Percentiles rank a stretch among this genome's conserved stretches.
These are phyloP conservation scores for Escallonia rubra DNA, from an alignment of 129 eudicot species.

Conservation along the genomic window DNA sequence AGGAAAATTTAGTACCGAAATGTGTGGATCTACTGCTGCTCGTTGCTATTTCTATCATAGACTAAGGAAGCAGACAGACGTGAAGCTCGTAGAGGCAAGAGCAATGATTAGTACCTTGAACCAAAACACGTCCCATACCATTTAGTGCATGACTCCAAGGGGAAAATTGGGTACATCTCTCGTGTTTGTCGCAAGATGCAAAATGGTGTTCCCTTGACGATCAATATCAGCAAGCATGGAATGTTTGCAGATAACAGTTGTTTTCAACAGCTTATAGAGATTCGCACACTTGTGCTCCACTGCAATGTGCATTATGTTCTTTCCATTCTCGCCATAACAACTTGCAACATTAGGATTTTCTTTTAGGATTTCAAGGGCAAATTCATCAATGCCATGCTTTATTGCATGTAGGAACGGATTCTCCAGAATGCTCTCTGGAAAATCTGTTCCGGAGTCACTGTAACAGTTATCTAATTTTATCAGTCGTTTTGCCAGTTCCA, in stretches of 20 bases:
- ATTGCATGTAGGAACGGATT: no score
- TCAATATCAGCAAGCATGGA: conserved; percentile 12
- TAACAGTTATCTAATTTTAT: no score
- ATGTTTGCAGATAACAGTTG: neutral
- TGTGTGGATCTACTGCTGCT: no score
- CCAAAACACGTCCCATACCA: conserved; percentile 15
- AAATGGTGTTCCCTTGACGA: conserved; percentile 4
- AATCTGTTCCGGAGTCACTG: no score
- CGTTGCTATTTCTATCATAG: no score
- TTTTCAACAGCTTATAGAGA: conserved; percentile 2
- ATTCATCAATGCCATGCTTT: conserved; percentile 5
- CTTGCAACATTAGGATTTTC: conserved; percentile 10
- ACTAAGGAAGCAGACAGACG: no score
- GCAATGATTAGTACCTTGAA: conserved; percentile 5
- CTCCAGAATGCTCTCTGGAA: no score
- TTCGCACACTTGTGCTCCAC: no score
- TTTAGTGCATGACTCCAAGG: neutral
- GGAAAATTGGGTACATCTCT: conserved; percentile 3
- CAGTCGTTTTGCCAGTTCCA: no score
- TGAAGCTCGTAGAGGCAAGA: no score
- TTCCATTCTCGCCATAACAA: conserved; percentile 5
- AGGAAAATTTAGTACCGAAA: no score
- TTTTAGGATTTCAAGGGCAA: neutral
- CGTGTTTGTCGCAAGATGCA: conserved; percentile 9
- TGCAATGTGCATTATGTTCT: conserved; percentile 10